Evolutionary conservation across 2,329 filamentous ascomycete species (phyloP), one percentile per base, ranked within the genome.

Genomic region (Fusarium nematophilum): DNA sequence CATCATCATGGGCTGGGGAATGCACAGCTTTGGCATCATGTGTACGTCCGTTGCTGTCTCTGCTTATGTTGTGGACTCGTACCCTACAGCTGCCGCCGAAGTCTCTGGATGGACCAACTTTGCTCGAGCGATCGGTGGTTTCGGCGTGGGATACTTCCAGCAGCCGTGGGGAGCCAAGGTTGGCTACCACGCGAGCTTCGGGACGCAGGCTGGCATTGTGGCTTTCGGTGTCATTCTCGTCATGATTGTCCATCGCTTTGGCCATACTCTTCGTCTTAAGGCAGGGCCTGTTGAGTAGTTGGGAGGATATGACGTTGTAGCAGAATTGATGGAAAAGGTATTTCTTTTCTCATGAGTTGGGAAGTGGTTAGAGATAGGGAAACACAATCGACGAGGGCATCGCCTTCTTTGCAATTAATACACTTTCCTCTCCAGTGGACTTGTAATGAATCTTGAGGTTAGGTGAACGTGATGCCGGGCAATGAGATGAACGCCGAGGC

Each of bases 1-100:
- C 5, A 43, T 67, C 18, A 29, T 55, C 7, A 11, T 66, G 6
- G 56, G 53, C 6, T 86, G 83, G 82, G 83, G 82, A 1, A 68
- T 85, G 10, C 84, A 85, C 57, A 79, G 81, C 5, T 84, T 84
- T 59, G 82, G 82, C 2, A 79, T 84, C 67, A 86, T 82, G 75
- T 73, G 78, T n/a, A 72, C 75, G 6, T 81, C 80, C 1, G 79
- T 81, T 9, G 80, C 76, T 1, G 72, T 83, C 27, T 78, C 77
- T 37, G 76, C 79, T 1, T 84, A 83, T 54, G 65, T 75, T 5
- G 73, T 83, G 1, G 81, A 84, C 60, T 75, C 72, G n/a, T 83
- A 83, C 54, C 82, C 81, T 0, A 74, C 79, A 45, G 79, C 76
- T 0, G 74, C 76, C 3, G 80, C 78, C 2, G 79, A 83, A 46